Evolutionary conservation across 148 eudicot genomes (phyloP).

Genomic region (Nepenthes gracilis): DNA sequence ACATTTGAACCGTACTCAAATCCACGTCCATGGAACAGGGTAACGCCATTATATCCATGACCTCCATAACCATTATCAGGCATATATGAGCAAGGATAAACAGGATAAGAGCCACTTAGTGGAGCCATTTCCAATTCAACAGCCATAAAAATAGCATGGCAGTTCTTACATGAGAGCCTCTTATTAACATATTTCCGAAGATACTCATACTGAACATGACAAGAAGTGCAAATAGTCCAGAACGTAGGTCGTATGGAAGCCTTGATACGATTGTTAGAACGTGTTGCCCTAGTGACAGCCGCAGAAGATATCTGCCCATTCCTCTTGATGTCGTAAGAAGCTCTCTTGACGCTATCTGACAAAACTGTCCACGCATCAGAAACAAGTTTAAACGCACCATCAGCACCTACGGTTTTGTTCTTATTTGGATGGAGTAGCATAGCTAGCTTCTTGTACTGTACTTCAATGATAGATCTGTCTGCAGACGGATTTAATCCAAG

Average conservation of each 20-base stretch:
- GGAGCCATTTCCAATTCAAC: slow-evolving; percentile 85
- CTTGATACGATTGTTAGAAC: slow-evolving; percentile 24
- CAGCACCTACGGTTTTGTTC: slow-evolving; percentile 85
- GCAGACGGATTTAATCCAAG: slow-evolving; percentile 74
- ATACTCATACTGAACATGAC: slow-evolving; percentile 98
- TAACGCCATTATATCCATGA: slow-evolving; percentile 33
- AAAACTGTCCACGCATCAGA: slow-evolving; percentile 85
- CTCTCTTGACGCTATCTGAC: slow-evolving; percentile 59
- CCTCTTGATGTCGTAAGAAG: slow-evolving; percentile 57
- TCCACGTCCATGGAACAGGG: slow-evolving; percentile 50
- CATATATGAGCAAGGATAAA: slow-evolving; percentile 48
- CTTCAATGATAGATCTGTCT: slow-evolving; percentile 57
- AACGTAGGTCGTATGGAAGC: slow-evolving; percentile 63
- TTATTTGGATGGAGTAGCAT: slow-evolving; percentile 87
- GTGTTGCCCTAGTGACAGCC: slow-evolving; percentile 8
- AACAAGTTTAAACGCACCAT: slow-evolving; percentile 82
- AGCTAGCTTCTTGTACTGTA: slow-evolving; percentile 72
- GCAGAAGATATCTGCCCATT: slow-evolving; percentile 30
- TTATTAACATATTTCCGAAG: slow-evolving; percentile 88
- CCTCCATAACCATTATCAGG: slow-evolving; percentile 61
- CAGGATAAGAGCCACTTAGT: slow-evolving; percentile 62
- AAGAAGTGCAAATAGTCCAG: slow-evolving; percentile 97
- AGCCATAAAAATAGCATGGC: slow-evolving; percentile 85
- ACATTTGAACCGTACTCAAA: slow-evolving; percentile 54
- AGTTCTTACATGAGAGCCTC: slow-evolving; percentile 90